Evolutionary conservation across 352 stramenopile genomes (phyloP), one percentile per base, ranked within the genome.

Genomic region (Phytophthora pini): DNA sequence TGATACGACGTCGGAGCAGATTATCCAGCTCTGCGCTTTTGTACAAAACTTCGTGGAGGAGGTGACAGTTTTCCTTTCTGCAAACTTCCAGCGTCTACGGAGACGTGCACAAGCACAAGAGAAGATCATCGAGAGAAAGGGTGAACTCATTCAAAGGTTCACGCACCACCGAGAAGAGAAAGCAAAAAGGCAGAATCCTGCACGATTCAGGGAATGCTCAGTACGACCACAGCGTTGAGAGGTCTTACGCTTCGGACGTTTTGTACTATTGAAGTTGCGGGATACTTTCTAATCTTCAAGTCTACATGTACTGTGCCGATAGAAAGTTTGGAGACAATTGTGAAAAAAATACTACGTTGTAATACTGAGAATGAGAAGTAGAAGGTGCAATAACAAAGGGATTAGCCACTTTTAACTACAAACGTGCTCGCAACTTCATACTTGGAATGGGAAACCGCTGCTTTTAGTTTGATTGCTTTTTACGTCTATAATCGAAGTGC

Each of bases 111-210:
- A 72, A 53, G 66, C 68, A 0, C 66, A 82, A 53, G 69, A 76
- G 20, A 89, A 85, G 45, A 85, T 80, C 20, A 79, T 87, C 44
- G 77, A 87, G 61, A 70, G 80, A 13, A 89, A 87, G 48, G 80
- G 84, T 24, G 72, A 85, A 45, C 64, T 89, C 34, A 76, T 89
- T 20, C 66, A 74, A n/a, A 68, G 80, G 0, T 87, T 89, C 53
- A 89, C 69, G 1, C 80, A 89, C n/a, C 80, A 89, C 52, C 77
- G 80, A 1, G 67, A 79, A 54, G 80, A 89, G 27, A 78, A 76
- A 17, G 26, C 55, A 13, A 84, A 84, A 48, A 74, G 70, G 32
- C 51, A 71, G 46, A 58, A 63, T 8, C 52, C 77, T n/a, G 72
- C 76, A 29, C 67, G 74, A 27, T 82, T 85, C 27, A 76, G 80